Conservation (phyloP, 2,329 filamentous ascomycete genomes). For the Anthostomella pinea region DNA sequence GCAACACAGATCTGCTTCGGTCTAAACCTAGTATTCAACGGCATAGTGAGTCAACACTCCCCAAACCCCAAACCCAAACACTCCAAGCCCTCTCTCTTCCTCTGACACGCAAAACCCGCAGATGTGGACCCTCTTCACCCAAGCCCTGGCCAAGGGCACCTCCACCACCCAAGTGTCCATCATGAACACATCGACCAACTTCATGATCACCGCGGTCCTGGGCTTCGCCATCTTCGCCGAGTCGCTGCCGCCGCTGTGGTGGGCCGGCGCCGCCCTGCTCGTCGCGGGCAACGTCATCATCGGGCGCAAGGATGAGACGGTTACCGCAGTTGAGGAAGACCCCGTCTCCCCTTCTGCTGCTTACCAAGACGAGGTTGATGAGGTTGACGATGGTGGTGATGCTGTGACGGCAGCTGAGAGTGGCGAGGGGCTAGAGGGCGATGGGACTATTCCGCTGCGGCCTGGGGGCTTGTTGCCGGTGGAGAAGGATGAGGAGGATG, state of each 20-base stretch:
- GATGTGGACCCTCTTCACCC: slow-evolving; percentile 84
- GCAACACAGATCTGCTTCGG: slow-evolving; percentile 65
- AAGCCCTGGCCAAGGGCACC: slow-evolving; percentile 68
- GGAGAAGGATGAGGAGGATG: slow-evolving; percentile 2
- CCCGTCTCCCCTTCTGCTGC: too few relatives aligned
- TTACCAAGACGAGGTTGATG: not conserved
- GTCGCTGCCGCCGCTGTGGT: slow-evolving; percentile 70
- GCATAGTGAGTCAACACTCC: slow-evolving; percentile 48
- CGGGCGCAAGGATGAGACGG: slow-evolving; percentile 58
- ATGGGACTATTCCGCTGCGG: not conserved
- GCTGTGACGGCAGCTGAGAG: not conserved
- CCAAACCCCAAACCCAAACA: slow-evolving; percentile 5
- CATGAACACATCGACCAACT: slow-evolving; percentile 80
- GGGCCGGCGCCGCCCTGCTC: slow-evolving; percentile 68
- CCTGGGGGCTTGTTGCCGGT: slow-evolving; percentile 7
- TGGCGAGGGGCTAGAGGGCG: slow-evolving; percentile 3
- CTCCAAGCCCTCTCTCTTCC: not conserved
- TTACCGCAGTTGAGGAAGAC: too few relatives aligned
- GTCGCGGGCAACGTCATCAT: slow-evolving; percentile 78
- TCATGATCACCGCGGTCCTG: slow-evolving; percentile 72
- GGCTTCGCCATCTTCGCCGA: slow-evolving; percentile 71
- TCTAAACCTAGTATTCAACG: slow-evolving; percentile 73
- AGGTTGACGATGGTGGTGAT: not conserved
- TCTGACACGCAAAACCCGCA: slow-evolving; percentile 2
- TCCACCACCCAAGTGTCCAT: slow-evolving; percentile 79